A percentile compares a stretch with the other conserved stretches of the same genome.
Evolutionary conservation across 306 rosid genomes (phyloP).

Genomic region (Quillaja saponaria): DNA sequence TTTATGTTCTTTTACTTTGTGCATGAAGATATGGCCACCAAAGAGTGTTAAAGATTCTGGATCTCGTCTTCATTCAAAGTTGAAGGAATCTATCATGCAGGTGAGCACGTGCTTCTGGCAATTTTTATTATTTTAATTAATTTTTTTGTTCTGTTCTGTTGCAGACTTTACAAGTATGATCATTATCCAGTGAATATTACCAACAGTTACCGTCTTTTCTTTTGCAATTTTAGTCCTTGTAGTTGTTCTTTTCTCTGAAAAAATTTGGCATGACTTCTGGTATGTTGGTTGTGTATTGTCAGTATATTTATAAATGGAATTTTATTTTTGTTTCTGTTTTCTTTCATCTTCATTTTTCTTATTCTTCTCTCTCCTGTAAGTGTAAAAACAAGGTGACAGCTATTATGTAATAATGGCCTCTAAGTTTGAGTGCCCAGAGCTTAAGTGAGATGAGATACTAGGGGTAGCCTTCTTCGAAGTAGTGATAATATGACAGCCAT

Average conservation of each 20-base stretch:
- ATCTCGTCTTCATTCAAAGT: constrained; percentile 76
- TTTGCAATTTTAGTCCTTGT: not conserved
- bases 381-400: not conserved
- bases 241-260: not conserved
- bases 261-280: no score
- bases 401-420: not conserved
- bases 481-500: no score
- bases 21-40: constrained; percentile 97
- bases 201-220: not conserved
- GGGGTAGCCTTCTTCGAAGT: constrained; percentile 15
- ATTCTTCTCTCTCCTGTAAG: not conserved
- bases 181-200: not conserved
- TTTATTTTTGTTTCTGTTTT: not conserved
- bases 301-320: not conserved
- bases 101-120: constrained; percentile 23
- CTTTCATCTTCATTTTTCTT: not conserved
- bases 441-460: not conserved
- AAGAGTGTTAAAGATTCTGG: constrained; percentile 93
- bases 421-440: not conserved
- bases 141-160: constrained; percentile 9
- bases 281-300: no score
- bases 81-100: constrained; percentile 96
- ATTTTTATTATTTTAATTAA: not conserved
- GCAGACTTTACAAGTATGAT: constrained; percentile 6
- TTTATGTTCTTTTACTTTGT: not conserved